Conservation (phyloP, 192 early-diverging fungal species). For the Ambispora gerdemannii region DNA sequence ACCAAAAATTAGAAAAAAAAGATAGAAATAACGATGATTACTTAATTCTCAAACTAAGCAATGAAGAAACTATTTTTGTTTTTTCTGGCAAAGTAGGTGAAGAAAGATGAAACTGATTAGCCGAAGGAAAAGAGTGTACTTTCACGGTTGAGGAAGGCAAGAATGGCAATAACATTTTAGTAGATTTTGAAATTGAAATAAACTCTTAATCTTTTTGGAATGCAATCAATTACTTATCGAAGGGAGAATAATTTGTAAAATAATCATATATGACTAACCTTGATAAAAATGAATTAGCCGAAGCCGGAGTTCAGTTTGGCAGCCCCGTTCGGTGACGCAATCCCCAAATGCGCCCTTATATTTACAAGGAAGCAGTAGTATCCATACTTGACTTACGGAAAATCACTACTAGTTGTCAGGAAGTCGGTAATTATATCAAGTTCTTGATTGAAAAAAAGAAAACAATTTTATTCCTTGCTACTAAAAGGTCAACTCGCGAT, state of each 20-base stretch:
- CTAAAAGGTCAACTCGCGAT: background rate
- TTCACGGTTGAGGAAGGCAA: background rate
- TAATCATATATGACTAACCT: background rate
- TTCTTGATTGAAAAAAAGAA: slow-evolving; percentile 1
- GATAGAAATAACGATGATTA: background rate
- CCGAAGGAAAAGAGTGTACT: background rate
- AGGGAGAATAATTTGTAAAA: background rate
- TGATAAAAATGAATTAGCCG: background rate
- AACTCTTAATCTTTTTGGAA: background rate
- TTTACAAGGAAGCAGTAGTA: background rate
- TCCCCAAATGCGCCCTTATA: background rate
- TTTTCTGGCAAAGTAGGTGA: background rate
- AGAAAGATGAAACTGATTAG: background rate
- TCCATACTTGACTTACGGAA: background rate
- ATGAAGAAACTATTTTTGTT: background rate
- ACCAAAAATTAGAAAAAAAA: background rate
- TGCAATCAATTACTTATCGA: background rate
- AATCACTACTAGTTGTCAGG: background rate
- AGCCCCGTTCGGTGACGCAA: background rate
- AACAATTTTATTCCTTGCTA: background rate
- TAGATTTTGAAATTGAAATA: background rate
- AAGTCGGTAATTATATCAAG: background rate
- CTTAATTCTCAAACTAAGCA: background rate
- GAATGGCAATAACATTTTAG: background rate
- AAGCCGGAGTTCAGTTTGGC: background rate